Base-by-base conservation (phyloP, 345 rosid species). In the Clarkia xantiana region DNA sequence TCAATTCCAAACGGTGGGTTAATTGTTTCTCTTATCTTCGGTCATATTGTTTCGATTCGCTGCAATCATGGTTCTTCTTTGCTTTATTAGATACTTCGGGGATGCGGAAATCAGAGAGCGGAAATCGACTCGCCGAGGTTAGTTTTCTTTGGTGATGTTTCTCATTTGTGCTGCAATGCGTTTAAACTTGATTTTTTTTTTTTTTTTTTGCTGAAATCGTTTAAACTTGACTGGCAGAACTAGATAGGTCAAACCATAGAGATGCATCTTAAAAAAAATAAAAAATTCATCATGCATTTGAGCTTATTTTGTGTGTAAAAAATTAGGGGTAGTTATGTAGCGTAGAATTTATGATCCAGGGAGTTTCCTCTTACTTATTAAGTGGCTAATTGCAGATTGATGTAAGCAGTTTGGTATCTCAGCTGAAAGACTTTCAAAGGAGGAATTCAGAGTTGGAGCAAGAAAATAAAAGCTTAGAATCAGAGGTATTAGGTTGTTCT, bases 331-430 rank as follows among this genome's bases (percentile, higher is more conserved):
- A 29, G 36, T 29, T 29, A 29, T 6, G 3, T 29, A 29, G 36
- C 8, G 36, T 29, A 29, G 36, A 7, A 29, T 3, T 17, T 23
- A 29, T 48, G 20, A 47, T 19, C 25, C 4, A 4, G 13, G 16
- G 39, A 23, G 15, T 4, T 49, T 41, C 53, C 14, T 48, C 14
- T 49, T 29, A 29, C 36, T 29, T 29, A 7, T 29, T 29, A 29
- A 29, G 36, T 29, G 36, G 36, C 36, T 15, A 49, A 40, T 18
- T 59, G 77, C 82, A 91, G 98, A 69, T 74, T 1, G 96, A 91
- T 71, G 71, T 91, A 55, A 80, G 93, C 69, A 78, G 89, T 60
- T 69, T 91, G 59, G 84, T 83, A 47, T 71, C 96, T 47, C 98
- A 86, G 70, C 72, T 91, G 36, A 75, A 82, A 58, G 84, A 86